These are phyloP conservation scores for Fusarium phyllophilum DNA, from an alignment of 2,329 filamentous ascomycete genomes.

Conservation along the genomic window DNA sequence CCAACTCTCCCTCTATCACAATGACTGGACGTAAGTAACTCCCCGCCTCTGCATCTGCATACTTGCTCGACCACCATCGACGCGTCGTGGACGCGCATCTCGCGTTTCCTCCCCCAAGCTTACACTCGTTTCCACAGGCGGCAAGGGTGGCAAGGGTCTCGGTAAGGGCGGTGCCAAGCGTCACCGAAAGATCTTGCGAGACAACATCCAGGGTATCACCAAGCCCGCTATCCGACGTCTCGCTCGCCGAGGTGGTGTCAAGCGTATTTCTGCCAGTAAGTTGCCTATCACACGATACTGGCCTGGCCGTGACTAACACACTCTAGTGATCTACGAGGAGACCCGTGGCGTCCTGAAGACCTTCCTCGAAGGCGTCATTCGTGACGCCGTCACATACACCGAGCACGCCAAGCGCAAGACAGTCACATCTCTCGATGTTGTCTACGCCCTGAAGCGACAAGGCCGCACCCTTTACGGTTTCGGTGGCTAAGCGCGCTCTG, in stretches of 20 bases:
- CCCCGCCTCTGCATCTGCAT: neutral
- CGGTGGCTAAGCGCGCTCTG: slow-evolving; percentile 73
- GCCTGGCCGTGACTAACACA: slow-evolving; percentile 70
- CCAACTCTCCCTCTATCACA: slow-evolving; percentile 54
- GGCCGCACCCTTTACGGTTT: slow-evolving; percentile 87
- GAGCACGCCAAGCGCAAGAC: slow-evolving; percentile 87
- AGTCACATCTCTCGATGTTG: slow-evolving; percentile 76
- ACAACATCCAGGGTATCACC: slow-evolving; percentile 99
- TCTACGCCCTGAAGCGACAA: slow-evolving; percentile 75
- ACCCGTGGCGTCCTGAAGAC: slow-evolving; percentile 81
- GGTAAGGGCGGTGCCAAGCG: slow-evolving; percentile 99
- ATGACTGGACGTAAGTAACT: slow-evolving; percentile 77
- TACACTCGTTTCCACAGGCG: slow-evolving; percentile 68
- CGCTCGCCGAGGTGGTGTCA: slow-evolving; percentile 98
- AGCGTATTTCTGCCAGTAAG: slow-evolving; percentile 97
- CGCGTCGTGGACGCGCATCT: slow-evolving; percentile 62
- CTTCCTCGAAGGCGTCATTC: slow-evolving; percentile 81
- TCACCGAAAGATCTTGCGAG: slow-evolving; percentile 98
- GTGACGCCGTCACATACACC: slow-evolving; percentile 81
- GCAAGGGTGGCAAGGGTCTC: slow-evolving; percentile 97
- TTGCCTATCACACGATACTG: slow-evolving; percentile 47
- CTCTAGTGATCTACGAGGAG: slow-evolving; percentile 79
- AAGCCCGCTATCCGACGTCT: slow-evolving; percentile 99
- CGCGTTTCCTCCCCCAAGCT: slow-evolving; percentile 72
- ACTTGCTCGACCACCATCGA: neutral